phyloP scores from a whole-genome alignment of 768 basidiomycete genomes.

The Leccinum variicolor region DNA sequence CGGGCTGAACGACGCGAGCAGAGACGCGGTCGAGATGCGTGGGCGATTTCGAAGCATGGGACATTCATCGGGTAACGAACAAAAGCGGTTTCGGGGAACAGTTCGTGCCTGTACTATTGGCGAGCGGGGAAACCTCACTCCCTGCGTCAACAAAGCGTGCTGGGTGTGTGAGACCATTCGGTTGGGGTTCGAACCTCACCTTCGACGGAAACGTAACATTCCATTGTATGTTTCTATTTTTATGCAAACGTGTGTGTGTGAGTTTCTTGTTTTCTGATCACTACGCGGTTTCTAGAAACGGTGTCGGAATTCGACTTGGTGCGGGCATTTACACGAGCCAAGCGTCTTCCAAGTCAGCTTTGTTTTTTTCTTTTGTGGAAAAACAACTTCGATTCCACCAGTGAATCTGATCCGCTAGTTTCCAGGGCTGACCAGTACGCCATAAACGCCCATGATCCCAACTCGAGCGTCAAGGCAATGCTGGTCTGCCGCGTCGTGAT shows the following conservation, averaged over 20 bases:
- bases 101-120: constrained; percentile 22
- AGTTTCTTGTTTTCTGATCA: constrained; percentile 8
- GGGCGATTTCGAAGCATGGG: constrained; percentile 2
- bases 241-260: too few relatives aligned
- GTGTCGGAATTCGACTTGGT: constrained; percentile 19
- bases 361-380: not conserved
- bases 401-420: not conserved
- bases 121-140: constrained; percentile 15
- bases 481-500: constrained; percentile 24
- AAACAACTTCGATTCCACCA: not conserved
- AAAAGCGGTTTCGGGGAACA: constrained; percentile 23
- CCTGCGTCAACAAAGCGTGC: constrained; percentile 13
- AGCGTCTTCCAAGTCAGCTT: constrained; percentile 21
- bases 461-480: constrained; percentile 16
- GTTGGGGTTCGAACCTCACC: constrained; percentile 18
- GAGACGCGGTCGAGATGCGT: constrained; percentile 14
- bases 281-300: constrained; percentile 1
- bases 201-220: constrained; percentile 13
- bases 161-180: constrained; percentile 21
- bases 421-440: constrained; percentile 22
- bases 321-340: constrained; percentile 24
- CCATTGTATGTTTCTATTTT: constrained; percentile 11
- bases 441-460: constrained; percentile 4
- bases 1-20: not conserved
- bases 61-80: constrained; percentile 16